Base-by-base conservation (phyloP, 345 rosid species). In the Populus davidiana region DNA sequence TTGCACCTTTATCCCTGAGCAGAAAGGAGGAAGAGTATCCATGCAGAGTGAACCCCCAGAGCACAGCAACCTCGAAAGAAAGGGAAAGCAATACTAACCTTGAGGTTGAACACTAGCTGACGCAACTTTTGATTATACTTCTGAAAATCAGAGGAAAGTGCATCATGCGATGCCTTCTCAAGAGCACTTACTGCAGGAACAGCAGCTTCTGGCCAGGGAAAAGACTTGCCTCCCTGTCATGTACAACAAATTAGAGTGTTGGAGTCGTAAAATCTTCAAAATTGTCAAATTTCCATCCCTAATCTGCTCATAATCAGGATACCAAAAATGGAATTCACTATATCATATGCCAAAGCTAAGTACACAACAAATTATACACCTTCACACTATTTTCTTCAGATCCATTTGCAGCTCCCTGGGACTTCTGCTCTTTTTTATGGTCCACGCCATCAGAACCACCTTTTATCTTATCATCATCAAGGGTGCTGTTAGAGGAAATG, bases 91-190 rank as follows among this genome's bases (percentile, higher is more conserved):
- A 50, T 65, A 77, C 88, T 52, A 68, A 92, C 98, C 97, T 88
- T 94, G 80, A 96, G 91, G 89, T 96, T 96, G 85, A 91, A 96
- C 72, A 81, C 83, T 70, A 96, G 82, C 78, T 90, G 89, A 75
- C 99, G 88, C 92, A 96, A 39, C 84, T 92, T 92, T 77, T 92
- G 96, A 83, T 94, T 96, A 76, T 93, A 96, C 79, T 96, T 96
- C 74, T 92, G 96, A 78, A 82, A 92, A 88, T 96, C 97, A 0
- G 82, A 80, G 17, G 92, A 82, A 79, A 93, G 87, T 64, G 95
- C 72, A 67, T 87, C 91, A 84, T 93, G 94, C 16, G 91, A 85
- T 21, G 90, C 97, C 84, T 87, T 83, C 92, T 96, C 99, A 80
- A 96, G 97, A 67, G 94, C 92, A 80, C 77, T 78, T 68, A 92